Base-by-base conservation (phyloP, 345 rosid species). In the Gossypium herbaceum region DNA sequence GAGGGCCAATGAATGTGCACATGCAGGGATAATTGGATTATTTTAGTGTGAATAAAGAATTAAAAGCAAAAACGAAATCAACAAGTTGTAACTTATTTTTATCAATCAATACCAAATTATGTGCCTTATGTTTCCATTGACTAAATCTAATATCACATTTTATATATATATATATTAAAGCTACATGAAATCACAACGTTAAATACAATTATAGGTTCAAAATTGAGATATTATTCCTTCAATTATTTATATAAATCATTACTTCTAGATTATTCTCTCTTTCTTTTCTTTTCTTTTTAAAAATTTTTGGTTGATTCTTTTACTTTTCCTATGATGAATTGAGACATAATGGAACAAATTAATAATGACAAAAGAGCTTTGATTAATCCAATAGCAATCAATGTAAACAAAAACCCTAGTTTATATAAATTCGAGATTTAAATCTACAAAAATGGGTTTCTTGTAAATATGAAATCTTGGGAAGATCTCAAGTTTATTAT, bases 101-200 rank as follows among this genome's bases (percentile, higher is more conserved):
- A 50, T 50, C 50, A 50, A 17, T 68, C 13, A 58, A 13, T 10
- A 43, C 75, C 66, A 39, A 43, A 57, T 39, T 12, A 20, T 13
- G 39, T 72, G 75, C 75, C 75, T 58, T 34, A 12, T 72, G 75
- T 72, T 29, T 22, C 66, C 75, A 58, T 72, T 58, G 75, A 72
- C 75, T 22, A 34, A 10, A 17, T 17, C 22, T n/a, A 34, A 34
- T 41, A 29, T 29, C n/a, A n/a, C n/a, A n/a, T n/a, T 25, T 2
- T 25, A 25, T 25, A 25, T 25, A 25, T 25, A 27, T 27, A 27
- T 27, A 27, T 27, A 27, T 27, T 29, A 29, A 29, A 29, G 41
- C 41, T 34, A 34, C 34, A 67, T 22, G 19, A 22, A 67, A 22
- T 67, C 7, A 45, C 71, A 45, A 16, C 22, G 39, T 20, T 20